phyloP scores from a whole-genome alignment of 495 filamentous ascomycete species.

The Penicillium roqueforti region DNA sequence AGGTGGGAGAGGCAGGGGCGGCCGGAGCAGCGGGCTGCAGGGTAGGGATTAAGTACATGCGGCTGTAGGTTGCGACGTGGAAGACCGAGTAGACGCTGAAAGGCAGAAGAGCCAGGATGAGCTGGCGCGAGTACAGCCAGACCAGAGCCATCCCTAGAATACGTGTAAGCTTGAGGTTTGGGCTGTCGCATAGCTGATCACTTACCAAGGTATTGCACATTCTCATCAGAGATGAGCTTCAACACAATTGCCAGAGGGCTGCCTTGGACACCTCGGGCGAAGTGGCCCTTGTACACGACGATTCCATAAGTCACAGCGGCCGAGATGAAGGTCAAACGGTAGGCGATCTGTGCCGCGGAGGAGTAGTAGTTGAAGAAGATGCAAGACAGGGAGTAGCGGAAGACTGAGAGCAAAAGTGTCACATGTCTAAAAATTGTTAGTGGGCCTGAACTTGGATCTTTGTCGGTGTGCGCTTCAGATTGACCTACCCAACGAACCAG shows the following conservation, averaged over 20 bases:
- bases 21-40: constrained; percentile 38
- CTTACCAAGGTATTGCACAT: constrained; percentile 95
- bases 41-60: constrained; percentile 52
- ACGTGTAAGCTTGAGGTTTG: constrained; percentile 9
- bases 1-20: constrained; percentile 52
- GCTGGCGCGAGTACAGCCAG: constrained; percentile 89
- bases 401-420: constrained; percentile 72
- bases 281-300: constrained; percentile 97
- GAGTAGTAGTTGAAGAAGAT: constrained; percentile 77
- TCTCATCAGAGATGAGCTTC: constrained; percentile 78
- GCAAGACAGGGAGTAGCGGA: constrained; percentile 78
- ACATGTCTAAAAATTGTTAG: constrained; percentile 60
- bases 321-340: constrained; percentile 83
- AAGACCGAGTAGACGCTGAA: constrained; percentile 97
- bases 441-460: neutral
- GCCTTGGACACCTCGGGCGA: constrained; percentile 65
- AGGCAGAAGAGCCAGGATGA: constrained; percentile 83
- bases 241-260: constrained; percentile 56
- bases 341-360: constrained; percentile 69
- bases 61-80: constrained; percentile 80
- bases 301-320: constrained; percentile 94
- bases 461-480: constrained; percentile 6
- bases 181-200: constrained; percentile 13
- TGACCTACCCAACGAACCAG: constrained; percentile 88
- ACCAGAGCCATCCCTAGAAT: constrained; percentile 81